Base-by-base conservation (phyloP, 1,139 yeast species). In the Yamadazyma atmosphaerica region DNA sequence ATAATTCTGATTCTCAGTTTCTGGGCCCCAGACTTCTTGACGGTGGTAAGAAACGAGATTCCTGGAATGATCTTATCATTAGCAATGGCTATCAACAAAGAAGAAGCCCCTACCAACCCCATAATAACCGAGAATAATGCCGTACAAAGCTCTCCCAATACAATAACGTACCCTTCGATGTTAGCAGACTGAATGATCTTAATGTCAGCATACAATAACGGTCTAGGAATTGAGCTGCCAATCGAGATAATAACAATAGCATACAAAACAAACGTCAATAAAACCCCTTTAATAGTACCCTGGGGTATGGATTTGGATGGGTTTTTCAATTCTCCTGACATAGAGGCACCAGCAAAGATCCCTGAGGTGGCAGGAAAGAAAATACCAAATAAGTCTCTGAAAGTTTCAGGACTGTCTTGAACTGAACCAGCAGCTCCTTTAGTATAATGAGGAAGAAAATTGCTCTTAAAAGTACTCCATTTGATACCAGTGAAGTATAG, bases 341-440 rank as follows among this genome's bases (percentile, higher is more conserved):
- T 92, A 12, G 95, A 86, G 1, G 98, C 97, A n/a, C 98, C 98
- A 1, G 98, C 98, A 60, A 90, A 85, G 31, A 92, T 90, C 43
- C 98, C 98, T 2, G 98, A 96, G 0, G 98, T 90, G 1, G 98
- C 96, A 11, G 98, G 98, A 67, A 92, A 92, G 59, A 92, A 87
- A 37, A 92, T 86, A 2, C 98, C 98, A 74, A 92, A 92, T 49
- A 92, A 63, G 56, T 86, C 85, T 41, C 83, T 78, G 54, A 90
- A 88, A 1, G 82, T 86, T 59, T 90, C 97, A 2, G 66, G 64
- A 0, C 74, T 69, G 3, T 77, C 70, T 37, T 77, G 64, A 28
- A 83, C 81, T 9, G 95, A 85, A 0, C 98, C 98, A 3, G 96
- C 97, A 4, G 98, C 97, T 12, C 94, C 94, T 34, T 78, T 72